A percentile compares a stretch with the other conserved stretches of the same genome.
phyloP scores from a whole-genome alignment of 805 yeast genomes.

The Priceomyces haplophilus region DNA sequence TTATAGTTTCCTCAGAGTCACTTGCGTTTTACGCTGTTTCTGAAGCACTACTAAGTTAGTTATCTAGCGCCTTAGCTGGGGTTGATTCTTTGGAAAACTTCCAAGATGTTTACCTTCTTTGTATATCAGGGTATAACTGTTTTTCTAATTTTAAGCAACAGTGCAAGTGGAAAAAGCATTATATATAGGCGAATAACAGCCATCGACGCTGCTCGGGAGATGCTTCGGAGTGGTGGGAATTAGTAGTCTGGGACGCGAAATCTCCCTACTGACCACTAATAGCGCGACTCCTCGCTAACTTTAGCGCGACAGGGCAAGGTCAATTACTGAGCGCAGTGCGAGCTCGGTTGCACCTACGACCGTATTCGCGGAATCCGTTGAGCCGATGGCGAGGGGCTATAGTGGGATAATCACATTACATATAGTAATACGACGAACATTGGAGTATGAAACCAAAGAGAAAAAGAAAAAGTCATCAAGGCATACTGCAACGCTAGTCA shows the following conservation, averaged over 20 bases:
- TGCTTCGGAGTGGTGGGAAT: slow-evolving; percentile 4
- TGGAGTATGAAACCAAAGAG: too few species aligned
- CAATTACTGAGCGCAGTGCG: too few species aligned
- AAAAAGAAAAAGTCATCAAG: too few species aligned
- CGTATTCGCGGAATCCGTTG: not conserved
- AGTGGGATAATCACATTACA: too few species aligned
- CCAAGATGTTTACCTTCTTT: not conserved
- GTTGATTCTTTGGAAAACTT: not conserved
- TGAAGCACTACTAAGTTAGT: not conserved
- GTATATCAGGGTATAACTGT: not conserved
- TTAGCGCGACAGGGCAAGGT: not conserved
- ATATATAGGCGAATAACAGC: slow-evolving; percentile 2
- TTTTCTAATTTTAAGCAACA: not conserved
- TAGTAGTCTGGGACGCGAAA: not conserved
- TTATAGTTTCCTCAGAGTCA: not conserved
- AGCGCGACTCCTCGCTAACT: not conserved
- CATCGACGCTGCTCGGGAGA: slow-evolving; percentile 3
- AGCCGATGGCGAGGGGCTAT: slow-evolving; percentile 1
- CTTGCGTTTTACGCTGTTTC: not conserved
- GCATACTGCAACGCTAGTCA: too few species aligned
- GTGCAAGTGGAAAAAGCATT: slow-evolving; percentile 2
- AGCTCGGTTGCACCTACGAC: too few species aligned
- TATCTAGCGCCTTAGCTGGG: not conserved
- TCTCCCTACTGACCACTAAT: not conserved
- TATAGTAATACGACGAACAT: too few species aligned